phyloP scores from a whole-genome alignment of 768 basidiomycete genomes.

The Cubamyces sp. region DNA sequence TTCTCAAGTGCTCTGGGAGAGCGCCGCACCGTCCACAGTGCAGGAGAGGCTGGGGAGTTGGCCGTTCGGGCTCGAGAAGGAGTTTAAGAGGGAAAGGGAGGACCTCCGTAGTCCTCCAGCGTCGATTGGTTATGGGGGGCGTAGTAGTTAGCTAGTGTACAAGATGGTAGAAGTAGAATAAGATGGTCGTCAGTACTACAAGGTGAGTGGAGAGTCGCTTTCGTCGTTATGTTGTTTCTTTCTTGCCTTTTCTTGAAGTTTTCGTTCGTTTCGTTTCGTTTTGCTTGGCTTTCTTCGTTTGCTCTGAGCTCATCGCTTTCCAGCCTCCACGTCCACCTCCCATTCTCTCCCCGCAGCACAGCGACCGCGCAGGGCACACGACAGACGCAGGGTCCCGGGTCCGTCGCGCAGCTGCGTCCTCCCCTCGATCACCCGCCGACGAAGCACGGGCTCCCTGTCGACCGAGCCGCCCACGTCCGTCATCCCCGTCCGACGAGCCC shows the following conservation, averaged over 20 bases:
- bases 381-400: too few relatives aligned
- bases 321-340: neutral
- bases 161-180: neutral
- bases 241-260: too few relatives aligned
- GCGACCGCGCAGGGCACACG: too few relatives aligned
- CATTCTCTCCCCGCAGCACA: neutral
- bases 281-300: neutral
- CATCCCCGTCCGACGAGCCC: neutral
- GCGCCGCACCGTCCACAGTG: too few relatives aligned
- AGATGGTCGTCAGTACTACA: neutral
- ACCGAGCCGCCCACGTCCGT: too few relatives aligned
- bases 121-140: slow-evolving; percentile 2
- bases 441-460: too few relatives aligned
- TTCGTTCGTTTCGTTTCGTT: neutral
- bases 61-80: neutral
- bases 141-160: slow-evolving; percentile 3
- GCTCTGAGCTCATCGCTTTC: neutral
- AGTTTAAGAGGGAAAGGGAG: neutral
- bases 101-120: slow-evolving; percentile 19
- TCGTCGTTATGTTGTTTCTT: neutral
- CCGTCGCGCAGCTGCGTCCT: too few relatives aligned
- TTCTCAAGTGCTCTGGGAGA: too few relatives aligned
- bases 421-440: too few relatives aligned
- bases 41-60: neutral
- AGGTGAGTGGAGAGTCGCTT: slow-evolving; percentile 9